Base-by-base conservation (phyloP, 495 filamentous ascomycete genomes). In the Opeltia flavorubescens region DNA sequence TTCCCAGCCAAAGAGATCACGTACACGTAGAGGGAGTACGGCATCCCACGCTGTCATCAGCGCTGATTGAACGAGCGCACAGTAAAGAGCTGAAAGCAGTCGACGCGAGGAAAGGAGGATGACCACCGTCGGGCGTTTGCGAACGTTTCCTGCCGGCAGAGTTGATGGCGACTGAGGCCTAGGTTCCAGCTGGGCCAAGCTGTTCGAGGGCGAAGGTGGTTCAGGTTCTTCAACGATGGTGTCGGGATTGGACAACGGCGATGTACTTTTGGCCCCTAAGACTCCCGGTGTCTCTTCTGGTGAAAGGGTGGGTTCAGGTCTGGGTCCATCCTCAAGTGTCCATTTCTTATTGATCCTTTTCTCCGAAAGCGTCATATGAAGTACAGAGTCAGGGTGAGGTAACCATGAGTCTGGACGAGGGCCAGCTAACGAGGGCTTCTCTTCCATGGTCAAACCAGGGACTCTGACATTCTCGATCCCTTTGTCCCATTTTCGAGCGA, bases 401-500 rank as follows among this genome's bases (percentile, higher is more conserved):
- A 44, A 18, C 35, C 35, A 39, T 39, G 35, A 25, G 21, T 25
- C 20, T n/a, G 4, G 6, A 3, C 18, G 31, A 12, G 26, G 21
- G 30, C 4, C 17, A 9, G 24, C 31, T 18, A 49, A 24, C 1
- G 13, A 30, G 4, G 28, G 21, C 31, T 33, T 36, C 12, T 46
- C 46, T 5, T 7, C 43, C 15, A 34, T 5, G 5, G 23, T 27
- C 24, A 21, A 17, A 6, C n/a, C 38, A 20, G 21, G 11, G 2
- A 15, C 4, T 13, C 33, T 26, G 17, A 40, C 42, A 29, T 28
- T 43, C n/a, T 43, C 42, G n/a, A 43, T 54, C 11, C 17, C 42
- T 3, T 43, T 25, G 21, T 66, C 59, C 78, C 84, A 93, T 54
- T 69, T 71, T 8, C 53, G 60, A n/a, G 84, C 83, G 46, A 83